Percentiles rank a stretch among this genome's conserved stretches.
Evolutionary conservation across 306 rosid species (phyloP).

Genomic region (Chamaecrista fasciculata): DNA sequence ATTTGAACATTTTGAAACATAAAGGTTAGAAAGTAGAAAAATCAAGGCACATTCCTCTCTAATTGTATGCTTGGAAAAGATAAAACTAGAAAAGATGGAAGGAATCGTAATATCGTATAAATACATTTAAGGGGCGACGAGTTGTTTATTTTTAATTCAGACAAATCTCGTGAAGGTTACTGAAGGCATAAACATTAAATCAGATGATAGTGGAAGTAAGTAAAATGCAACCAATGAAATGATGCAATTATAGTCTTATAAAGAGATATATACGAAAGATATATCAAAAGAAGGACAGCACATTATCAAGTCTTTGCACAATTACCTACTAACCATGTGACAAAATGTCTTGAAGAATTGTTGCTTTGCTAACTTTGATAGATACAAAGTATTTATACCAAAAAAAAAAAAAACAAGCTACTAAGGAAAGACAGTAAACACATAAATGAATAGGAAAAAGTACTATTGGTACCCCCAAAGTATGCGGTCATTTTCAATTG

Average conservation of each 20-base stretch:
- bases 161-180: not conserved
- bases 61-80: not conserved
- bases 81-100: not conserved
- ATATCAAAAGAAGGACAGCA: constrained; percentile 1
- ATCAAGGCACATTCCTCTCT: not conserved
- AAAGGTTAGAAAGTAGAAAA: not conserved
- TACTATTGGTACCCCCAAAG: too few species aligned
- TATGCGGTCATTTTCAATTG: too few species aligned
- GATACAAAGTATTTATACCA: too few species aligned
- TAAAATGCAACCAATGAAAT: not conserved
- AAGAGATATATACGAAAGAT: not conserved
- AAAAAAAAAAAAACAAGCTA: too few species aligned
- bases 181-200: not conserved
- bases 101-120: too few species aligned
- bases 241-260: not conserved
- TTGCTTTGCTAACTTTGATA: too few species aligned
- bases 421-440: too few species aligned
- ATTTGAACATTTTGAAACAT: too few species aligned
- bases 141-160: not conserved
- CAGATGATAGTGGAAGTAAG: constrained; percentile 1
- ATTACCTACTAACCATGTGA: not conserved
- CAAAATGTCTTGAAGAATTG: too few species aligned
- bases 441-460: too few species aligned
- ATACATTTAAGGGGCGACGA: not conserved
- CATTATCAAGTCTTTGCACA: not conserved